Base-by-base conservation (phyloP, 306 rosid genomes). In the Sechiopsis laciniata region DNA sequence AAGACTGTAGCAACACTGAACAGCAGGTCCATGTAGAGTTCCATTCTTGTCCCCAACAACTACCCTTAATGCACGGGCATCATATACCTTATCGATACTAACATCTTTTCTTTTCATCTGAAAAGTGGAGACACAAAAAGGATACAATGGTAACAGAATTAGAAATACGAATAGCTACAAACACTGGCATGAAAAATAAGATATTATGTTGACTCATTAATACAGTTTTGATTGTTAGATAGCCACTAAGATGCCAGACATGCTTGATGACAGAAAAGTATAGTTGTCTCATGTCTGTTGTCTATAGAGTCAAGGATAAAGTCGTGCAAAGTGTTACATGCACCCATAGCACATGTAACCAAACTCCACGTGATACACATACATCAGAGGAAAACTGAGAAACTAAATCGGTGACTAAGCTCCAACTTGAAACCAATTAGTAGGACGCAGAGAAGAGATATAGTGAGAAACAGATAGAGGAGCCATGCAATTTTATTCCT, bases 11-110 rank as follows among this genome's bases (percentile, higher is more conserved):
- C 98, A 93, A 82, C 94, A 84, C 76, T 86, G 96, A 83, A 93
- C 89, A 70, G 98, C 98, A 58, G 94, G 91, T 67, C 98, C 98
- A 52, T 81, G 96, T 64, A 93, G 87, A 73, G 96, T 86, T 76
- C 97, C 98, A 32, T 87, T 90, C 82, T 90, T 90, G 87, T 93
- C 98, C 82, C 98, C 98, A 71, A 93, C 97, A 72, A 93, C 91
- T 74, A 90, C 98, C 86, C 98, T 84, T 81, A 93, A 77, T 46
- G 98, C 98, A 59, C 97, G 97, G 67, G 96, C 93, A 86, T 93
- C 98, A 71, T 86, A 93, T 60, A 93, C 96, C 85, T 90, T 82
- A 51, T 81, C 79, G 40, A 90, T 90, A 80, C 87, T 76, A 60
- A 85, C 81, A 81, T 93, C 97, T 85, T 93, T 93, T 58, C 97